Base-by-base conservation (phyloP, 805 yeast species). In the Zygosaccharomyces lentus region DNA sequence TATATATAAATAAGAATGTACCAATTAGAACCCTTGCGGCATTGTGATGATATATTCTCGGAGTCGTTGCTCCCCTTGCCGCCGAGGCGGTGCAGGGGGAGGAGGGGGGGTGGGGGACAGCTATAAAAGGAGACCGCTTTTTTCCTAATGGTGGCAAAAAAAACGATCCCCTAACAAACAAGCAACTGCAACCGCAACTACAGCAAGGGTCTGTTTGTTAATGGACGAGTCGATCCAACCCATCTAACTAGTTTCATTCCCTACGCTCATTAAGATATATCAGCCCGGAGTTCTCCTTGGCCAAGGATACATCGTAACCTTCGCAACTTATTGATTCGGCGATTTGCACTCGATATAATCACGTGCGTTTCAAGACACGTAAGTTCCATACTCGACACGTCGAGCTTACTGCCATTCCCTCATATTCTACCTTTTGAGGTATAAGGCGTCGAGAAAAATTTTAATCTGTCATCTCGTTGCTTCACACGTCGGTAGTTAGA, bases 1-100 rank as follows among this genome's bases (percentile, higher is more conserved):
- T n/a, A 19, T 5, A 5, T 19, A 19, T 19, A 19, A 3, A 5
- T 19, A 19, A 5, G 21, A 19, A 19, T 19, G 3, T 5, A 19
- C 5, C 21, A 5, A 19, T 3, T 19, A 19, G 5, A 19, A 3
- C 21, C 21, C 21, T 19, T 19, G 5, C 21, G 21, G 21, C 3
- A 19, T 5, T 3, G 21, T 19, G 21, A 19, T 5, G 5, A 19
- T 12, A 7, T 34, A 6, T 25, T 23, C 17, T 16, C 26, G 37
- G 37, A 34, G 37, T 21, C 15, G 8, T 34, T 19, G 37, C 32
- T 29, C 32, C 32, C 24, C 31, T 38, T 38, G 41, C 41, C 41
- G 41, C 41, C 41, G 41, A 38, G 41, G 41, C 41, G 41, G 41
- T 27, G 41, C 34, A 38, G 15, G 41, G 38, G 38, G 38, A 13